A percentile compares a stretch with the other conserved stretches of the same genome.
Evolutionary conservation across 176 grass and related monocot species (phyloP).

Genomic region (Puccinellia tenuiflora): DNA sequence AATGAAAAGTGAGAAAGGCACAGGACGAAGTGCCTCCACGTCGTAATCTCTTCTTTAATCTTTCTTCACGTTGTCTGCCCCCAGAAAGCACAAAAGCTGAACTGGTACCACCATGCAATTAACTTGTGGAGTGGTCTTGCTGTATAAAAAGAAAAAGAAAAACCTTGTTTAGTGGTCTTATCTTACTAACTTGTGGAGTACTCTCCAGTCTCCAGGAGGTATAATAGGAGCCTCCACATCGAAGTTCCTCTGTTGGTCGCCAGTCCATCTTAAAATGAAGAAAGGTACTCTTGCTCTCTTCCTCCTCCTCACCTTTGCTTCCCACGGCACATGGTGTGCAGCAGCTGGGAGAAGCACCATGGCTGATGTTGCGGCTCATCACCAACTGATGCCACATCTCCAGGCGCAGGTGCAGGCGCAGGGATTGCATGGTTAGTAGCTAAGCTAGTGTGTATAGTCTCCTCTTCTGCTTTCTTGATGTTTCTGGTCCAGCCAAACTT

Average conservation of each 20-base stretch:
- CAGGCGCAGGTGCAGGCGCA: background rate
- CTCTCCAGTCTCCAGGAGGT: background rate
- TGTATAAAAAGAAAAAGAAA: too few relatives aligned
- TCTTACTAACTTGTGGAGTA: background rate
- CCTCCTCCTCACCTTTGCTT: slow-evolving; percentile 24
- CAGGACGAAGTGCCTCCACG: background rate
- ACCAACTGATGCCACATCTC: background rate
- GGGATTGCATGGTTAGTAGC: background rate
- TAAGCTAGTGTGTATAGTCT: background rate
- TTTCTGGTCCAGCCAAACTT: background rate
- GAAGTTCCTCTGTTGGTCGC: slow-evolving; percentile 10
- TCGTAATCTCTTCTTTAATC: slow-evolving; percentile 1
- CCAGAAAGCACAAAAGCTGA: slow-evolving; percentile 15
- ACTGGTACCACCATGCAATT: background rate
- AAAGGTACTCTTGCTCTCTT: slow-evolving; percentile 9
- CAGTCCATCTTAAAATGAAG: slow-evolving; percentile 33
- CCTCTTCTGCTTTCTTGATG: background rate
- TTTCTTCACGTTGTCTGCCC: background rate
- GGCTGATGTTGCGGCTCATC: slow-evolving; percentile 3
- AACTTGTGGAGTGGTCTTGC: background rate
- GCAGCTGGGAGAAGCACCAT: background rate
- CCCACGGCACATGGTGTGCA: slow-evolving; percentile 22
- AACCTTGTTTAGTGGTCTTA: background rate
- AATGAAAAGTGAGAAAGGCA: background rate
- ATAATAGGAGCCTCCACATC: slow-evolving; percentile 26